A percentile compares a stretch with the other conserved stretches of the same genome.
These are phyloP conservation scores for Hypoxylon perforatum DNA, from an alignment of 495 filamentous ascomycete species.

Conservation along the genomic window DNA sequence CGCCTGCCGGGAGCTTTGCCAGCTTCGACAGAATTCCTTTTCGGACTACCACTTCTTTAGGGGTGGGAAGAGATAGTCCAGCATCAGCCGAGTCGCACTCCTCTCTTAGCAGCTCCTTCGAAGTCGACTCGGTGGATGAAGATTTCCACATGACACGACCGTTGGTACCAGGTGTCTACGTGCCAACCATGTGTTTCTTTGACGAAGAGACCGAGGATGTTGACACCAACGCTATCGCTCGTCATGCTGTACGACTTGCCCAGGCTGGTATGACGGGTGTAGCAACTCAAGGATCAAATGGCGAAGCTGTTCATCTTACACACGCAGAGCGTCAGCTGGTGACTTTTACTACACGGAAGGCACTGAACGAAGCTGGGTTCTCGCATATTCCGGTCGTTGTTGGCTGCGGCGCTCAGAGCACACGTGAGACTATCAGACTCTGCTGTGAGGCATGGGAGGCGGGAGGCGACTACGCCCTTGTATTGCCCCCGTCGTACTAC, in stretches of 20 bases:
- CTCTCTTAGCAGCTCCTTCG: constrained; percentile 55
- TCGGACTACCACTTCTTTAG: constrained; percentile 49
- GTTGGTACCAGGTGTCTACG: constrained; percentile 83
- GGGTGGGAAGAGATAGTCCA: constrained; percentile 44
- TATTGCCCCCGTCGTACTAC: constrained; percentile 92
- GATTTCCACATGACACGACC: constrained; percentile 64
- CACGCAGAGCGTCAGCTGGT: constrained; percentile 78
- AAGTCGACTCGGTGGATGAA: constrained; percentile 53
- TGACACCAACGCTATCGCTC: constrained; percentile 73
- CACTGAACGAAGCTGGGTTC: constrained; percentile 77
- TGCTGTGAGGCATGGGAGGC: constrained; percentile 80
- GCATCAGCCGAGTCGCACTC: constrained; percentile 49
- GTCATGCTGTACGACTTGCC: constrained; percentile 86
- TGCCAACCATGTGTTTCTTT: constrained; percentile 90
- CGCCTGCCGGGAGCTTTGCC: constrained; percentile 59
- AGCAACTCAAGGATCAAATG: constrained; percentile 89
- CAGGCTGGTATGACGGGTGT: constrained; percentile 81
- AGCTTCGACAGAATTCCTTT: constrained; percentile 58
- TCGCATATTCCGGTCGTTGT: constrained; percentile 83
- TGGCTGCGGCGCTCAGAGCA: constrained; percentile 86
- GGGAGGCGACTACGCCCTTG: constrained; percentile 88
- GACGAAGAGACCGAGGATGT: constrained; percentile 81
- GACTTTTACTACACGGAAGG: constrained; percentile 80
- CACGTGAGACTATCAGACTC: constrained; percentile 83
- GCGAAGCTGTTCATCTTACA: constrained; percentile 86